Base-by-base conservation (phyloP, 2,329 filamentous ascomycete species). In the Orbilia oligospora region DNA sequence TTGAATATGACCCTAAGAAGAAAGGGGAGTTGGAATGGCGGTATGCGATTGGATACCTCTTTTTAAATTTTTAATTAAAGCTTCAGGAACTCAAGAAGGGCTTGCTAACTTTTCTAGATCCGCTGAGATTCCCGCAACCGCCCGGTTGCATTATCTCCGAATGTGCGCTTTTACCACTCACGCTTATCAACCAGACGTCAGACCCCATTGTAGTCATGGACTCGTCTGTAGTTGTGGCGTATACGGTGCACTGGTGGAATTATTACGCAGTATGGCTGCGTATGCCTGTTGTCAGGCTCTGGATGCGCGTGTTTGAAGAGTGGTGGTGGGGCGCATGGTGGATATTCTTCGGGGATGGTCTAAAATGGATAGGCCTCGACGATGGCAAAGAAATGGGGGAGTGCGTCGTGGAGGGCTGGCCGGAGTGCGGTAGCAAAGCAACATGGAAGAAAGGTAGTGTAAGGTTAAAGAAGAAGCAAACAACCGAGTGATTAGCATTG, bases 381-480 rank as follows among this genome's bases (percentile, higher is more conserved):
- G 8, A 85, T 83, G 16, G 85, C 85, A 55, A 86, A 84, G 75
- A 89, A 87, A 83, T 88, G 87, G 65, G 87, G 84, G 81, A 89
- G 88, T 83, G 89, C 87, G 48, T 87, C 86, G 81, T 88, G 85
- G 80, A 89, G 88, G 78, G 86, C 85, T 22, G 89, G 83, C 69
- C 69, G 30, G 44, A 33, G 16, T 72, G 69, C 18, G 46, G 27
- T n/a, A 38, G 24, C 16, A 72, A 58, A 48, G n/a, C 36, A 18
- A 27, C 30, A n/a, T 72, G 69, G 69, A 36, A 53, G 61, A 65
- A 55, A 33, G 69, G 69, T 8, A 24, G 41, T 24, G 33, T 64
- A 48, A 53, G 22, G 8, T 68, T 68, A 20, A 68, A 48, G 41
- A 66, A 49, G 24, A 53, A 53, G 49, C n/a, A n/a, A n/a, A 49